Evolutionary conservation across 257 asterid species (phyloP).

Genomic region (Nemophila menziesii): DNA sequence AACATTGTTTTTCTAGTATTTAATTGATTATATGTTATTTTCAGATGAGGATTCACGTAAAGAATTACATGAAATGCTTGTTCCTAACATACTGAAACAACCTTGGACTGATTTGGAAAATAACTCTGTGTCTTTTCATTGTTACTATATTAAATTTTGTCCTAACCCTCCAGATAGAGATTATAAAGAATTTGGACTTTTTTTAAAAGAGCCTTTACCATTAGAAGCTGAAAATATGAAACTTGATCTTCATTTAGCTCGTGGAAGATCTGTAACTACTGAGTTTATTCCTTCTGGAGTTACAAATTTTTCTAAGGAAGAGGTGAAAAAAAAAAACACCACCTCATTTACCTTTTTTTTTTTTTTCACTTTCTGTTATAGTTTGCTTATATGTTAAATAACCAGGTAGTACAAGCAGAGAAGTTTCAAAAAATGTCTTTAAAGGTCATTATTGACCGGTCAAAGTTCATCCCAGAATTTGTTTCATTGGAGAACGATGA

Average conservation of each 20-base stretch:
- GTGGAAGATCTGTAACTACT: conserved; percentile 74
- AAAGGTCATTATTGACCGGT: conserved; percentile 67
- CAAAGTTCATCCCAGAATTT: conserved; percentile 42
- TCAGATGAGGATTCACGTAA: conserved; percentile 61
- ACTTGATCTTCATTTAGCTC: conserved; percentile 70
- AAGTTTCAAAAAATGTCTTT: conserved; percentile 74
- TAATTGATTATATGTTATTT: conserved; percentile 19
- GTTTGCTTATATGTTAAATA: conserved; percentile 12
- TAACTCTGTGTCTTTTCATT: conserved; percentile 36
- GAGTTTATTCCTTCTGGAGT: conserved; percentile 66
- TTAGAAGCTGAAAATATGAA: conserved; percentile 72
- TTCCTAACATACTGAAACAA: conserved; percentile 66
- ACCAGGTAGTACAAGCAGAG: conserved; percentile 66
- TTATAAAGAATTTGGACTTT: conserved; percentile 72
- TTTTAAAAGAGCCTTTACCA: conserved; percentile 66
- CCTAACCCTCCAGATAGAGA: conserved; percentile 73
- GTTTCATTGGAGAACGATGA: conserved; percentile 44
- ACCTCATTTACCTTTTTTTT: background rate
- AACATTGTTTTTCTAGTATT: conserved; percentile 1
- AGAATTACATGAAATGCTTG: conserved; percentile 88
- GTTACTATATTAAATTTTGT: conserved; percentile 50
- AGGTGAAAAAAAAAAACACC: conserved; percentile 56
- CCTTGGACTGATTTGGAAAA: conserved; percentile 45
- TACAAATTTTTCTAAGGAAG: conserved; percentile 40
- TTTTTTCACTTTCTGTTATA: conserved; percentile 6